Evolutionary conservation across 1,284 basidiomycete genomes (phyloP).

Genomic region (Leccinum laetum): DNA sequence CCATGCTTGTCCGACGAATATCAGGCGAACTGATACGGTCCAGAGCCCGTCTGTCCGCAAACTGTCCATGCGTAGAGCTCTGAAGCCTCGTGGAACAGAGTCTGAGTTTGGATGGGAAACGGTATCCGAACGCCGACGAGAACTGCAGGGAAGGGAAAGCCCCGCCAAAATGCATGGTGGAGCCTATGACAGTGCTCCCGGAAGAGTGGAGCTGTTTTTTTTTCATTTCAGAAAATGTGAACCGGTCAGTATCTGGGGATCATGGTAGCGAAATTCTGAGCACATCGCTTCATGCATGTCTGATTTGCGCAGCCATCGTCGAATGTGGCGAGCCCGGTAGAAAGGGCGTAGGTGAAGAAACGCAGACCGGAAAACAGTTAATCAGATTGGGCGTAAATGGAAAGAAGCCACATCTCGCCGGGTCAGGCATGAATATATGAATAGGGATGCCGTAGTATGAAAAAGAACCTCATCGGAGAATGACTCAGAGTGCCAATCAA

Average conservation of each 20-base stretch:
- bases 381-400: background rate
- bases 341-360: background rate
- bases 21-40: background rate
- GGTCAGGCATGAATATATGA: too few species aligned
- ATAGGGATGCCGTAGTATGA: too few species aligned
- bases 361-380: background rate
- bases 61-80: background rate
- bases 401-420: background rate
- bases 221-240: background rate
- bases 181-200: background rate
- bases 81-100: background rate
- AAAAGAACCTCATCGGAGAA: too few species aligned
- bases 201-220: background rate
- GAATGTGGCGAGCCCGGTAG: background rate
- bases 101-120: background rate
- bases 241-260: background rate
- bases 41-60: background rate
- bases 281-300: background rate
- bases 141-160: background rate
- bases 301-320: background rate
- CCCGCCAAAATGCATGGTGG: background rate
- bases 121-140: background rate
- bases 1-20: background rate
- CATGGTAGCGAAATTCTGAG: background rate
- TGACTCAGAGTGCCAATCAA: too few species aligned